Percentiles rank a stretch among this genome's conserved stretches.
phyloP scores from a whole-genome alignment of 148 eudicot genomes.

The Silene latifolia region DNA sequence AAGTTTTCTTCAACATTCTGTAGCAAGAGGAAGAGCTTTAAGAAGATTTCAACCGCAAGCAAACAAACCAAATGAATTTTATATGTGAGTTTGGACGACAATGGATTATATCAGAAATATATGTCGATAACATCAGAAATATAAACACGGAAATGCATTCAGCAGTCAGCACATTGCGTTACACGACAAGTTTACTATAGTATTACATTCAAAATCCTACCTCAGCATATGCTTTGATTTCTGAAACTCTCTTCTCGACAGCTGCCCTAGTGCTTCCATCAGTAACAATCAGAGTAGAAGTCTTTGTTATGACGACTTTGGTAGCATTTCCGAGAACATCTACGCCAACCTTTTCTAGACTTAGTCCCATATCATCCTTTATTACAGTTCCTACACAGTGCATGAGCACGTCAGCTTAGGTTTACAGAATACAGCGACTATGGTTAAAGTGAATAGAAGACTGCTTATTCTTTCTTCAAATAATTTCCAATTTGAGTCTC shows the following conservation, averaged over 20 bases:
- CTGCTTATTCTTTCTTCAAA: too few relatives aligned
- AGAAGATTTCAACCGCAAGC: neutral
- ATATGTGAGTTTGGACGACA: too few relatives aligned
- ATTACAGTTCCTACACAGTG: constrained; percentile 65
- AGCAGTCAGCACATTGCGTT: neutral
- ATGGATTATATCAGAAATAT: neutral
- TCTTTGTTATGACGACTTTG: constrained; percentile 69
- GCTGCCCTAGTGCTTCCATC: constrained; percentile 78
- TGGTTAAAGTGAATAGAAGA: neutral
- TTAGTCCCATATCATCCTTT: constrained; percentile 75
- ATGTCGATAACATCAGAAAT: neutral
- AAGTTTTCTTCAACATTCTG: constrained; percentile 73
- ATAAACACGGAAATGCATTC: neutral
- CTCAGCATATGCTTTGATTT: constrained; percentile 66
- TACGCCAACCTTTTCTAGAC: constrained; percentile 55
- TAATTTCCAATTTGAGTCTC: too few relatives aligned
- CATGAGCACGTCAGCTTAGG: neutral
- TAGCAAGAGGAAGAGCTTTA: constrained; percentile 5
- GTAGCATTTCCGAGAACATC: constrained; percentile 68
- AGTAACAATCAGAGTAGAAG: constrained; percentile 75
- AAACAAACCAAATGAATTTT: neutral
- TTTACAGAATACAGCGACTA: neutral
- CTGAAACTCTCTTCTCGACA: constrained; percentile 61
- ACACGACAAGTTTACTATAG: neutral
- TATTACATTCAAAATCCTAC: constrained; percentile 27